phyloP scores from a whole-genome alignment of 2,329 filamentous ascomycete species.

The Cladosporium sp. region DNA sequence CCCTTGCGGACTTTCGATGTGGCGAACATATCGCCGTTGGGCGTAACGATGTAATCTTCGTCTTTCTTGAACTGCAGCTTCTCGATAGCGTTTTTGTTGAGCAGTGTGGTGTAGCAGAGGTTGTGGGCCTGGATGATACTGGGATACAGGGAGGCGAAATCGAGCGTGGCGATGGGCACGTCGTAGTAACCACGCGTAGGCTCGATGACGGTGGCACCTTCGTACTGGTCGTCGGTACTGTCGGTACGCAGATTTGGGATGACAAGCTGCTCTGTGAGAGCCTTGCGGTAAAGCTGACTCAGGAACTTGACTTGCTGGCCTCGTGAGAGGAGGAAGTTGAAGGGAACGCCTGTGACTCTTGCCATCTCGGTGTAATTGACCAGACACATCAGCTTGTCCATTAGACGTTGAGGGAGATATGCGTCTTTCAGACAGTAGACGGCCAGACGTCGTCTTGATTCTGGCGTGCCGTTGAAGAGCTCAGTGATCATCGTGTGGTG shows the following conservation, averaged over 20 bases:
- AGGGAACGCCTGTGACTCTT: constrained; percentile 95
- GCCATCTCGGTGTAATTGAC: constrained; percentile 99
- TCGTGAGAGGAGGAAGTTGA: constrained; percentile 85
- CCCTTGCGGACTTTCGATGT: constrained; percentile 86
- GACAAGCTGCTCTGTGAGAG: constrained; percentile 84
- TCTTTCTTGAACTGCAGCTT: constrained; percentile 73
- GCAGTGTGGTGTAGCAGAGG: constrained; percentile 89
- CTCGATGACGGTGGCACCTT: constrained; percentile 96
- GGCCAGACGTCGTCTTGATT: constrained; percentile 82
- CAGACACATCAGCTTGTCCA: constrained; percentile 98
- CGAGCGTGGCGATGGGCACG: constrained; percentile 89
- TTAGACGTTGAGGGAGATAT: constrained; percentile 84
- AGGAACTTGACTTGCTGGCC: constrained; percentile 98
- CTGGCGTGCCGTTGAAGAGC: constrained; percentile 89
- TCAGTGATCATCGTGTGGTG: constrained; percentile 99
- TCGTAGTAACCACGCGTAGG: constrained; percentile 90
- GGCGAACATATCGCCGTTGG: constrained; percentile 88
- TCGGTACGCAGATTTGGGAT: constrained; percentile 78
- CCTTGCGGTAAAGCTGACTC: constrained; percentile 94
- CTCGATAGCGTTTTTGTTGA: constrained; percentile 72
- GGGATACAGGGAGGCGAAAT: constrained; percentile 97
- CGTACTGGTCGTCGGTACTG: constrained; percentile 77
- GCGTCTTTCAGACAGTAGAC: constrained; percentile 98
- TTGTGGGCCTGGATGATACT: constrained; percentile 99
- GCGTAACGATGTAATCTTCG: constrained; percentile 93